Percentiles rank a stretch among this genome's conserved stretches.
Evolutionary conservation across 345 rosid species (phyloP).

Genomic region (Populus alba): DNA sequence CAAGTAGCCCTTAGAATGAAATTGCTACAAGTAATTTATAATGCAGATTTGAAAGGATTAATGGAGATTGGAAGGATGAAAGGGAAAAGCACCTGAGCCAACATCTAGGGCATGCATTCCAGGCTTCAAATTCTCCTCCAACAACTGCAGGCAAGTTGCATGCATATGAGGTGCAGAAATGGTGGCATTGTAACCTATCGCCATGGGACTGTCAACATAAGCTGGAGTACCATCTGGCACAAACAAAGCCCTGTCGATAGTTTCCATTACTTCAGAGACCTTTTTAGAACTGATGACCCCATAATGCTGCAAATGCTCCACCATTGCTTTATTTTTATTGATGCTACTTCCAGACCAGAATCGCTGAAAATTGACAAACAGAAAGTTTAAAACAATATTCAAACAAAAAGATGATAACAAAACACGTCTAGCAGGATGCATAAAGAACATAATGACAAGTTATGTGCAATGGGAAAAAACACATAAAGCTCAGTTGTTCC

Average conservation of each 20-base stretch:
- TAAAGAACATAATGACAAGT: background rate
- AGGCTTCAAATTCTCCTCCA: conserved; percentile 78
- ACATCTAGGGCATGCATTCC: conserved; percentile 93
- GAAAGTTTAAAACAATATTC: background rate
- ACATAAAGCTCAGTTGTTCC: background rate
- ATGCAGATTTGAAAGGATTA: background rate
- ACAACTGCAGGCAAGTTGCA: conserved; percentile 80
- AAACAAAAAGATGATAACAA: background rate
- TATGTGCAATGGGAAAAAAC: background rate
- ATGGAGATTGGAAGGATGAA: background rate
- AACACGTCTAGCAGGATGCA: background rate
- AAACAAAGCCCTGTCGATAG: conserved; percentile 74
- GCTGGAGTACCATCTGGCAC: conserved; percentile 68
- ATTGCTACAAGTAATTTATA: background rate
- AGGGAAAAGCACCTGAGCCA: conserved; percentile 71
- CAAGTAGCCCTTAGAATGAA: background rate
- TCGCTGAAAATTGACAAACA: conserved; percentile 37
- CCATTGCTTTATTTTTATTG: conserved; percentile 64
- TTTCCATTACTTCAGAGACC: conserved; percentile 83
- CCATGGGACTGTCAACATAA: conserved; percentile 75
- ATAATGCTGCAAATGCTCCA: conserved; percentile 55
- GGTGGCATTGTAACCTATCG: conserved; percentile 94
- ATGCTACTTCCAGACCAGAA: conserved; percentile 47
- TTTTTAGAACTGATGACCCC: conserved; percentile 62
- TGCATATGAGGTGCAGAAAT: conserved; percentile 99